Evolutionary conservation across 805 yeast genomes (phyloP).

Genomic region (Barnettozyma siamensis): DNA sequence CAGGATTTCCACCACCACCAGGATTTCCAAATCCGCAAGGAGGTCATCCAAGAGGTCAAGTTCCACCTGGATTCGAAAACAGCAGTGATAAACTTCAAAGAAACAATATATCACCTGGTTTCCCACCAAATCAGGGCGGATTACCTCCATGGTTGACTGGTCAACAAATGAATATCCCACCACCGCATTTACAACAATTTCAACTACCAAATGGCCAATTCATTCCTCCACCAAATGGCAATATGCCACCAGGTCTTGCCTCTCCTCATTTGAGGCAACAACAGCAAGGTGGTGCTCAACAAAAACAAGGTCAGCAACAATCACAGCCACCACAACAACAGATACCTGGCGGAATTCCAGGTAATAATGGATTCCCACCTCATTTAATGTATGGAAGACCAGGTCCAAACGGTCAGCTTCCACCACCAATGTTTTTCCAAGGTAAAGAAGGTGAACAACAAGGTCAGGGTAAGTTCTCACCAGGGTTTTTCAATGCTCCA

Average conservation of each 20-base stretch:
- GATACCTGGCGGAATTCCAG: conserved; percentile 3
- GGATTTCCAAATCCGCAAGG: conserved; percentile 7
- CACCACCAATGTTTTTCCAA: conserved; percentile 9
- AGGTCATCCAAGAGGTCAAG: conserved; percentile 8
- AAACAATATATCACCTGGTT: conserved; percentile 18
- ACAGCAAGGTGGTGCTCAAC: conserved; percentile 2
- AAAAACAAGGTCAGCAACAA: conserved; percentile 6
- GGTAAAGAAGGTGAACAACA: conserved; percentile 11
- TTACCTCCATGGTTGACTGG: conserved; percentile 15
- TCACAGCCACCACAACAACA: conserved; percentile 1
- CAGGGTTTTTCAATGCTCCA: conserved; percentile 21
- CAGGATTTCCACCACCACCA: conserved; percentile 11
- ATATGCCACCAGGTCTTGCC: conserved; percentile 14
- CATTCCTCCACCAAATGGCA: conserved; percentile 13
- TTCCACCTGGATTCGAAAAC: conserved; percentile 16
- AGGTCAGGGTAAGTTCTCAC: conserved; percentile 17
- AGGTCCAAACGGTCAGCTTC: conserved; percentile 7
- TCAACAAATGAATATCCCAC: conserved; percentile 9
- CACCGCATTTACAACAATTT: conserved; percentile 9
- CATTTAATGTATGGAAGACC: conserved; percentile 7
- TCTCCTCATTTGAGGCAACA: conserved; percentile 17
- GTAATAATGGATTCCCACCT: conserved; percentile 10
- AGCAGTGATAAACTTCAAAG: conserved; percentile 8
- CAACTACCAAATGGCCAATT: conserved; percentile 14
- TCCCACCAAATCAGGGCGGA: conserved; percentile 12